Evolutionary conservation across 345 rosid genomes (phyloP).

Genomic region (Viola odorata): DNA sequence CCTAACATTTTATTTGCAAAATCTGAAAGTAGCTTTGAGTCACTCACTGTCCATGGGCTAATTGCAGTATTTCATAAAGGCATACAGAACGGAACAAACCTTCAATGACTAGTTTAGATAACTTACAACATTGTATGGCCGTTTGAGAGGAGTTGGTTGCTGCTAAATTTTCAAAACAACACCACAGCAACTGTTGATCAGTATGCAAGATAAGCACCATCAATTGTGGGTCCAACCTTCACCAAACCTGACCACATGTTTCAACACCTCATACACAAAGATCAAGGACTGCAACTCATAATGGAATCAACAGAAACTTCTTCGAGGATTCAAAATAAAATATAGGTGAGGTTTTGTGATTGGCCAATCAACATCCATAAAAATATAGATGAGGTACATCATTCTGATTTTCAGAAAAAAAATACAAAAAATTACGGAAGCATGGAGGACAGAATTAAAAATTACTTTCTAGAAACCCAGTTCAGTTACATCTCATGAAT

Average conservation of each 20-base stretch:
- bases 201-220: not conserved
- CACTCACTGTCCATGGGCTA: constrained; percentile 1
- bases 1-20: too few relatives aligned
- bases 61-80: not conserved
- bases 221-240: not conserved
- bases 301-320: not conserved
- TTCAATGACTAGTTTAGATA: constrained; percentile 4
- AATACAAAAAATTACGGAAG: too few relatives aligned
- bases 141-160: constrained; percentile 5
- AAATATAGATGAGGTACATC: too few relatives aligned
- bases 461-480: too few relatives aligned
- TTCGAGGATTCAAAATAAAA: too few relatives aligned
- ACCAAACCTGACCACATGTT: not conserved
- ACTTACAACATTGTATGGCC: not conserved
- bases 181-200: not conserved
- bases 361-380: too few relatives aligned
- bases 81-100: constrained; percentile 11
- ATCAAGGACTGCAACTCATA: not conserved
- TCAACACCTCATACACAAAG: not conserved
- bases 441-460: too few relatives aligned
- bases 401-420: too few relatives aligned
- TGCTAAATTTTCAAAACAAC: constrained; percentile 7
- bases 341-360: too few relatives aligned
- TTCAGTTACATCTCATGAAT: too few relatives aligned
- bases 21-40: not conserved